Percentiles rank a stretch among this genome's conserved stretches.
Evolutionary conservation across 1,284 basidiomycete genomes (phyloP).

Genomic region (Rugosomyces carneus): DNA sequence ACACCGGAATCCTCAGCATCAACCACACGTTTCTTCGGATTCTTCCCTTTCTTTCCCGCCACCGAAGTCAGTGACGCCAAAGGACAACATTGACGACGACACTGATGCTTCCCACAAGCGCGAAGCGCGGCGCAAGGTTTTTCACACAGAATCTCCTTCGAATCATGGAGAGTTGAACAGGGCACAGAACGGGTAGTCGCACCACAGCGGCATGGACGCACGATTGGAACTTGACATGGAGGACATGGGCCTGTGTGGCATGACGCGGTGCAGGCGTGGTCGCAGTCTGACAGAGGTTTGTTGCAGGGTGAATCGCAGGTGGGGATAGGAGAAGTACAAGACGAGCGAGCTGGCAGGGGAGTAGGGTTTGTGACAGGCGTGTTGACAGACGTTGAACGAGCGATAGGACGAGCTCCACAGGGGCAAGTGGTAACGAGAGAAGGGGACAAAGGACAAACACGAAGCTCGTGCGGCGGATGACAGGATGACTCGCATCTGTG

Average conservation of each 20-base stretch:
- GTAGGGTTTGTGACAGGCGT: slow-evolving; percentile 20
- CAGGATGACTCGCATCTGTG: slow-evolving; percentile 66
- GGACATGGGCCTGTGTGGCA: slow-evolving; percentile 69
- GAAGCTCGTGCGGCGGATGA: slow-evolving; percentile 61
- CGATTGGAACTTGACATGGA: slow-evolving; percentile 63
- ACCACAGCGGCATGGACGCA: slow-evolving; percentile 78
- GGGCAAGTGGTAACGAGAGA: slow-evolving; percentile 67
- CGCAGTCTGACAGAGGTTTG: slow-evolving; percentile 56
- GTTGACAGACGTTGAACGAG: slow-evolving; percentile 24
- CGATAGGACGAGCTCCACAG: slow-evolving; percentile 66
- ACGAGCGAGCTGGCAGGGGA: slow-evolving; percentile 42
- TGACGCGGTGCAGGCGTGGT: slow-evolving; percentile 56
- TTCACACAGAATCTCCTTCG: slow-evolving; percentile 67
- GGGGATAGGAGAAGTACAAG: slow-evolving; percentile 73
- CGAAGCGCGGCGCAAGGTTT: slow-evolving; percentile 69
- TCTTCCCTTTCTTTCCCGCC: slow-evolving; percentile 60
- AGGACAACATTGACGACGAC: slow-evolving; percentile 80
- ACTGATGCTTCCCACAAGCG: slow-evolving; percentile 79
- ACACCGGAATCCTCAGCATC: slow-evolving; percentile 20
- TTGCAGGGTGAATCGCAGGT: slow-evolving; percentile 69
- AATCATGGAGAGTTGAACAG: slow-evolving; percentile 37
- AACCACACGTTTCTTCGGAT: slow-evolving; percentile 38
- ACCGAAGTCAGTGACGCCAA: slow-evolving; percentile 61
- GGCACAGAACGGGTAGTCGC: slow-evolving; percentile 47
- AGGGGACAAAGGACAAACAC: slow-evolving; percentile 72